Conservation (phyloP, 2,329 filamentous ascomycete species). For the Pseudopithomyces chartarum region DNA sequence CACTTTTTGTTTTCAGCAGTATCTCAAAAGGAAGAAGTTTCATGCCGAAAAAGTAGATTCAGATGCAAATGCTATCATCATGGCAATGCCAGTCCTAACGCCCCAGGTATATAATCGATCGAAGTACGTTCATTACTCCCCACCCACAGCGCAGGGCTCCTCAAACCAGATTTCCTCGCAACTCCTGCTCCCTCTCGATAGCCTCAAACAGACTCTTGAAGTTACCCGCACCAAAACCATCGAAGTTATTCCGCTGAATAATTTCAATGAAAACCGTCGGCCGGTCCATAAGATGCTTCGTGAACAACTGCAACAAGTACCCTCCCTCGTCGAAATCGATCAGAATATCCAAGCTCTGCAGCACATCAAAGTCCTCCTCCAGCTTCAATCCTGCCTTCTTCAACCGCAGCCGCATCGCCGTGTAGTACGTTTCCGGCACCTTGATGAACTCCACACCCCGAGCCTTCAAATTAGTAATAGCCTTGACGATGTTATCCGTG, state of each 20-base stretch:
- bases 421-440: conserved; percentile 87
- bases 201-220: conserved; percentile 96
- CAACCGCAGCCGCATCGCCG: conserved; percentile 73
- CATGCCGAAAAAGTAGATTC: too few relatives aligned
- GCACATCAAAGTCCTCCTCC: conserved; percentile 77
- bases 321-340: conserved; percentile 95
- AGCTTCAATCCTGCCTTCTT: conserved; percentile 66
- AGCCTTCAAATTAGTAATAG: conserved; percentile 79
- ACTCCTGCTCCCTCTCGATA: conserved; percentile 89
- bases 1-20: too few relatives aligned
- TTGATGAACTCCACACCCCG: conserved; percentile 91
- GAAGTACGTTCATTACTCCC: not conserved
- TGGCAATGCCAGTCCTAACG: not conserved
- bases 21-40: too few relatives aligned
- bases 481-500: conserved; percentile 77
- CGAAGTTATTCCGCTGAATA: conserved; percentile 88
- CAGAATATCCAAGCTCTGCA: conserved; percentile 81
- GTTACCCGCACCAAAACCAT: conserved; percentile 92
- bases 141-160: not conserved
- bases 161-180: conserved; percentile 73
- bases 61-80: not conserved
- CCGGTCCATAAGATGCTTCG: conserved; percentile 84
- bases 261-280: conserved; percentile 97
- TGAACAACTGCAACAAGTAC: conserved; percentile 71
- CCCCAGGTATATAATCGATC: not conserved